phyloP scores from a whole-genome alignment of 179 eudicot species.

The Beta corolliflora region DNA sequence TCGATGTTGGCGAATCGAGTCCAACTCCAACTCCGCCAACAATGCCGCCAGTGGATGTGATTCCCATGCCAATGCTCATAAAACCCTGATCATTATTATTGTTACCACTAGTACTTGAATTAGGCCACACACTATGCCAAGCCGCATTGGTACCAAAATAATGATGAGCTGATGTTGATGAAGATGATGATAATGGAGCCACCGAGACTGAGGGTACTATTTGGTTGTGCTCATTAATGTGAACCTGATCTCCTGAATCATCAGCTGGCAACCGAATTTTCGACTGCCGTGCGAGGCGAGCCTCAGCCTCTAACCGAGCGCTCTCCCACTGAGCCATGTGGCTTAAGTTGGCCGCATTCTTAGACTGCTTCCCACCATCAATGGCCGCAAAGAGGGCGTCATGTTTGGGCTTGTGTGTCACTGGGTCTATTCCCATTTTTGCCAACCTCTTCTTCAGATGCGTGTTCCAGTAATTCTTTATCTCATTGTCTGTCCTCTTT shows the following conservation, averaged over 20 bases:
- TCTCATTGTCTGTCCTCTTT: slow-evolving; percentile 90
- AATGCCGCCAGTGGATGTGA: neutral
- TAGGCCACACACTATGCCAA: slow-evolving; percentile 41
- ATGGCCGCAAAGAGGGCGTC: slow-evolving; percentile 53
- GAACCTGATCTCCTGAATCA: slow-evolving; percentile 1
- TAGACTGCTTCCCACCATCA: slow-evolving; percentile 46
- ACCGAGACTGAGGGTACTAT: slow-evolving; percentile 3
- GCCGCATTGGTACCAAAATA: slow-evolving; percentile 31
- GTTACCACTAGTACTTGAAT: neutral
- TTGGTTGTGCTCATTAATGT: slow-evolving; percentile 17
- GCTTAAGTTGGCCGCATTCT: slow-evolving; percentile 77
- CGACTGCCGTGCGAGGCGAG: slow-evolving; percentile 77
- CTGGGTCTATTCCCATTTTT: slow-evolving; percentile 95
- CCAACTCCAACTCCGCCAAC: slow-evolving; percentile 26
- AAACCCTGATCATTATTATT: neutral
- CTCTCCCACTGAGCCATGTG: slow-evolving; percentile 99
- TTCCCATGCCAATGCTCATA: slow-evolving; percentile 4
- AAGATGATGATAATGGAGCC: neutral
- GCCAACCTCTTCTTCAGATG: slow-evolving; percentile 82
- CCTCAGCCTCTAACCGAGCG: slow-evolving; percentile 98
- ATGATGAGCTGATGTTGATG: slow-evolving; percentile 8
- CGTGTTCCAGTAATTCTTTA: slow-evolving; percentile 94
- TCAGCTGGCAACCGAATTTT: slow-evolving; percentile 39
- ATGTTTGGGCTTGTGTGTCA: slow-evolving; percentile 89
- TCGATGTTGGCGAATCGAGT: slow-evolving; percentile 82